A percentile compares a stretch with the other conserved stretches of the same genome.
Evolutionary conservation across 106 monocot species (phyloP).

Genomic region (Platanthera zijinensis): DNA sequence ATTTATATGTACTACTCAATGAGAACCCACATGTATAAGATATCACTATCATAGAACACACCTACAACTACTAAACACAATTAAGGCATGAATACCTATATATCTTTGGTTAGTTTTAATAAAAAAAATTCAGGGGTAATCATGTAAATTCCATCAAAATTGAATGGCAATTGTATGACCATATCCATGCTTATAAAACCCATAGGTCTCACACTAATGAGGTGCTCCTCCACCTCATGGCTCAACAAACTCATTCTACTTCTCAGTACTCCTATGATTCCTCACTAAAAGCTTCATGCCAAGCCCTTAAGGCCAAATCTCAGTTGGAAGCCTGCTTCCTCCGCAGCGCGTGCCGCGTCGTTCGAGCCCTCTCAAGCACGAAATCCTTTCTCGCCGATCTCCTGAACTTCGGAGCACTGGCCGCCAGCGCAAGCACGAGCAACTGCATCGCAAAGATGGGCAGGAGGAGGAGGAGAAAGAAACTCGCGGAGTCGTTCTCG

Average conservation of each 20-base stretch:
- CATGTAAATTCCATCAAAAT: constrained; percentile 1
- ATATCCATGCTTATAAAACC: neutral
- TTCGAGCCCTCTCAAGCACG: constrained; percentile 25
- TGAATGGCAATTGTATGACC: constrained; percentile 1
- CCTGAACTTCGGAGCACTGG: neutral
- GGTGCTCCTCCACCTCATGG: constrained; percentile 18
- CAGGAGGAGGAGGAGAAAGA: constrained; percentile 19
- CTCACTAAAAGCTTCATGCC: constrained; percentile 1
- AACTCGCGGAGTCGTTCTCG: constrained; percentile 13
- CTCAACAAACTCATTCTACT: constrained; percentile 25
- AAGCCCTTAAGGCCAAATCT: neutral
- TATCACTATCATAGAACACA: neutral
- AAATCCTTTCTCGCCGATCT: constrained; percentile 32
- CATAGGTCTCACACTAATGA: neutral
- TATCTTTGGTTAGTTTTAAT: neutral
- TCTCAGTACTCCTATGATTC: constrained; percentile 15
- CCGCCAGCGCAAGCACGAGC: neutral
- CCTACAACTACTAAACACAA: neutral
- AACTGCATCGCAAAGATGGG: constrained; percentile 14
- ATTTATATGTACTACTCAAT: too few relatives aligned
- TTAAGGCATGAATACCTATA: neutral
- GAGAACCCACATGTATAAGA: neutral
- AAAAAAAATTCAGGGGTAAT: neutral
- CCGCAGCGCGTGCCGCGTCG: constrained; percentile 21
- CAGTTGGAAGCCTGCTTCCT: constrained; percentile 26